phyloP scores from a whole-genome alignment of 345 rosid species.

The Turritis glabra region DNA sequence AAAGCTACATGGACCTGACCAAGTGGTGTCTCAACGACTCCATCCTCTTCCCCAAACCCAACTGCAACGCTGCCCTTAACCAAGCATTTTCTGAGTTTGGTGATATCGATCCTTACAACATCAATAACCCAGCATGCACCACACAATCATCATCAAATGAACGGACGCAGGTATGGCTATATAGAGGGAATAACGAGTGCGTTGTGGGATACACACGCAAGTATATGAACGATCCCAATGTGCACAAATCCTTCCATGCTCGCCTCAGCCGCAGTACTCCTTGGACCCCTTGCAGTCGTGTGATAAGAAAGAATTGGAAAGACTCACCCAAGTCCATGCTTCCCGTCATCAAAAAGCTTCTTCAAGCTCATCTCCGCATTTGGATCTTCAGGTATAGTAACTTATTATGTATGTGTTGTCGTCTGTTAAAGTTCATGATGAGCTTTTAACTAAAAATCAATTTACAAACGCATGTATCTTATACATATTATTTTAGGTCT shows the following conservation, averaged over 20 bases:
- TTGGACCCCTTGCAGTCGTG: constrained; percentile 47
- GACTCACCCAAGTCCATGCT: constrained; percentile 84
- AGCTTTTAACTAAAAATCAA: background rate
- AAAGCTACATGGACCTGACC: constrained; percentile 32
- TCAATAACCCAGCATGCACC: constrained; percentile 53
- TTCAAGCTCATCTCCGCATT: constrained; percentile 64
- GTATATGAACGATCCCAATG: constrained; percentile 56
- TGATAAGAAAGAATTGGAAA: constrained; percentile 53
- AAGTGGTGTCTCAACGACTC: constrained; percentile 41
- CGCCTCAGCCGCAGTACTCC: constrained; percentile 18
- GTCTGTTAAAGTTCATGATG: background rate
- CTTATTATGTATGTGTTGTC: background rate
- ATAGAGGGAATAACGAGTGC: constrained; percentile 78
- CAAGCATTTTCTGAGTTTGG: constrained; percentile 50
- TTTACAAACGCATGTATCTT: background rate
- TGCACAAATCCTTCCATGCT: constrained; percentile 79
- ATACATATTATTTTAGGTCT: too few species aligned
- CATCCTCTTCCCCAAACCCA: constrained; percentile 52
- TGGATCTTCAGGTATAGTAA: constrained; percentile 81
- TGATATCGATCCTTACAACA: constrained; percentile 51
- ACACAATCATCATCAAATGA: constrained; percentile 23
- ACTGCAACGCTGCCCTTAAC: constrained; percentile 46
- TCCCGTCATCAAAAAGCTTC: constrained; percentile 64
- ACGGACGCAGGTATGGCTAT: constrained; percentile 57
- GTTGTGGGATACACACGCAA: constrained; percentile 43